Conservation (phyloP, 768 basidiomycete genomes). For the Dictyophora rubrovolvata region DNA sequence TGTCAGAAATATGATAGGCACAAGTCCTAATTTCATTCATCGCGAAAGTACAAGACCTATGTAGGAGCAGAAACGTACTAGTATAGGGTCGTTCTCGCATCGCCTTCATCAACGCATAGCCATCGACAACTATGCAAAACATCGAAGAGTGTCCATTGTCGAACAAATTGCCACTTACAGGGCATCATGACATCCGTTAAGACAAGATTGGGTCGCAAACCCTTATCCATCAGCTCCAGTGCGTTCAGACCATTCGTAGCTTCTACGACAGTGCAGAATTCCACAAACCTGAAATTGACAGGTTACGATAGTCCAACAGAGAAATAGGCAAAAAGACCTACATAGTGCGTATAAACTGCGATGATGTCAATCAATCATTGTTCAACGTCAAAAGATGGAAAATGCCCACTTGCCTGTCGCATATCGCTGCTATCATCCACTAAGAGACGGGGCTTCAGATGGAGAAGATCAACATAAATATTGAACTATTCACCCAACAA, state of each 20-base stretch:
- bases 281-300: slow-evolving; percentile 17
- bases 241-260: slow-evolving; percentile 23
- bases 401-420: slow-evolving; percentile 15
- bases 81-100: slow-evolving; percentile 17
- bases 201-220: slow-evolving; percentile 20
- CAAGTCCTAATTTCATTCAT: slow-evolving; percentile 8
- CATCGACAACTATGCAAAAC: slow-evolving; percentile 20
- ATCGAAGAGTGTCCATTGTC: neutral
- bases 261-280: slow-evolving; percentile 23
- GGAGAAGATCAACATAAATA: neutral
- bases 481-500: slow-evolving; percentile 17
- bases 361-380: neutral
- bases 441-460: neutral
- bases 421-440: slow-evolving; percentile 24
- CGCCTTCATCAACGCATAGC: slow-evolving; percentile 21
- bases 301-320: neutral
- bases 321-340: slow-evolving; percentile 12
- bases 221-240: slow-evolving; percentile 12
- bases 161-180: slow-evolving; percentile 15
- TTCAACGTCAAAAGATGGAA: slow-evolving; percentile 7
- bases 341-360: slow-evolving; percentile 23
- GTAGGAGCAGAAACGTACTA: neutral
- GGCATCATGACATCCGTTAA: slow-evolving; percentile 28
- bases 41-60: neutral
- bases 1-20: slow-evolving; percentile 26